Base-by-base conservation (phyloP, 371 early-diverging fungal genomes). In the Encephalitozoon hellem region DNA sequence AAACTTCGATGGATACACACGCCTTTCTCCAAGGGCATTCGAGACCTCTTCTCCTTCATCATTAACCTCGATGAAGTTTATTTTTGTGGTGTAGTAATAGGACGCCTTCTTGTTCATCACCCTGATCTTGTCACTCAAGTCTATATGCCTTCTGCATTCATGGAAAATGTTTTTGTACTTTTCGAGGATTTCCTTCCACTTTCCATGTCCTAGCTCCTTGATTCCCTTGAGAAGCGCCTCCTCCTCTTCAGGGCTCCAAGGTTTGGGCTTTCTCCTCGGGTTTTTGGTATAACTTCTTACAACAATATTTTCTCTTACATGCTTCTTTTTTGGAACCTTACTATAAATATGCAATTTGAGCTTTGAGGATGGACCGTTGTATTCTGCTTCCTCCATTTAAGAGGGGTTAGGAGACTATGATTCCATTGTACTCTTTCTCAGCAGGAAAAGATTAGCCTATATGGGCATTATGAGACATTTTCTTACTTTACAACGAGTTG, bases 101-200 rank as follows among this genome's bases (percentile, higher is more conserved):
- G 72, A 47, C 11, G 75, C 26, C 11, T 67, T 38, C 38, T 75
- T 81, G 9, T 49, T 72, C 21, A 74, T 51, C 18, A 69, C 18
- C 25, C 69, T 70, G 23, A 68, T 34, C 65, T 81, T 81, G n/a
- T 74, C 65, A 43, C 26, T 55, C 51, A 81, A 34, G 49, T 81
- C 75, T 4, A 34, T 52, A 9, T 45, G 38, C 41, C 68, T 65
- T 32, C 81, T 74, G 25, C 39, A 0, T 2, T n/a, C 26, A 9
- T 70, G 4, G 30, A 81, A 76, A 49, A 49, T 23, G 34, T 68
- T 42, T 38, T 73, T 53, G 15, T 69, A 54, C 26, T 76, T 63
- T 12, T 76, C 53, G 12, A 71, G 45, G 1, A 76, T 80, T 12
- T 45, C 55, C 8, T 23, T 54, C 80, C 80, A 80, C 4, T 67